Conservation (phyloP, 805 yeast species). For the Ogataea thermomethanolica region DNA sequence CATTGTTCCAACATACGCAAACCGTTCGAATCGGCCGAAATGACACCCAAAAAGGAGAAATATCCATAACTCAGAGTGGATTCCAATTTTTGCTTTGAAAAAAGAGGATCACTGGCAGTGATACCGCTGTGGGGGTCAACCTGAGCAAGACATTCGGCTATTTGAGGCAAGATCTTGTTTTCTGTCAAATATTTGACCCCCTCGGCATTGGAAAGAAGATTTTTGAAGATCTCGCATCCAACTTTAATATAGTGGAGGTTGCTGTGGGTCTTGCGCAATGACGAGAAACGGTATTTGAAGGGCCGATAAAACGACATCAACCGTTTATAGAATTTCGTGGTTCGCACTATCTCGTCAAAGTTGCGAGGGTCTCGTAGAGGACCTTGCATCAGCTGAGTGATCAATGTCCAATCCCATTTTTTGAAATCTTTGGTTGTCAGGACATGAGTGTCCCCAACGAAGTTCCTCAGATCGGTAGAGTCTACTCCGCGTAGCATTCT, state of each 20-base stretch:
- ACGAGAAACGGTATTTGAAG: constrained; percentile 75
- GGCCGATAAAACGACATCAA: constrained; percentile 87
- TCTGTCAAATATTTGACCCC: constrained; percentile 66
- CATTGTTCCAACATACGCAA: constrained; percentile 68
- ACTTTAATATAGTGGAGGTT: constrained; percentile 59
- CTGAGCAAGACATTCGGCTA: constrained; percentile 86
- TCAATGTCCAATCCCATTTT: constrained; percentile 84
- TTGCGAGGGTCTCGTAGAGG: constrained; percentile 71
- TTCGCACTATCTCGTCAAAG: constrained; percentile 71
- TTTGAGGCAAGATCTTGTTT: constrained; percentile 80
- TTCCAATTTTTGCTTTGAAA: constrained; percentile 56
- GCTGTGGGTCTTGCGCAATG: constrained; percentile 45
- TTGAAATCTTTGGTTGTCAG: constrained; percentile 72
- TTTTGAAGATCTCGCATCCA: constrained; percentile 72
- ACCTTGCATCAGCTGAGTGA: constrained; percentile 73
- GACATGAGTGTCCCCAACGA: constrained; percentile 67
- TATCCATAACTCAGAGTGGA: constrained; percentile 73
- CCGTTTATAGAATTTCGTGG: constrained; percentile 83
- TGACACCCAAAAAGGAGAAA: constrained; percentile 70
- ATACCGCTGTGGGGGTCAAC: constrained; percentile 78
- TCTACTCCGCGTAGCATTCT: constrained; percentile 37
- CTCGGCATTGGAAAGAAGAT: constrained; percentile 56
- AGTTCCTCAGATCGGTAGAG: constrained; percentile 61
- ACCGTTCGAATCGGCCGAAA: constrained; percentile 62
- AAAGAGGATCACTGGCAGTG: constrained; percentile 67